Base-by-base conservation (phyloP, 208 protist genomes). In the Strigomonas culicis region DNA sequence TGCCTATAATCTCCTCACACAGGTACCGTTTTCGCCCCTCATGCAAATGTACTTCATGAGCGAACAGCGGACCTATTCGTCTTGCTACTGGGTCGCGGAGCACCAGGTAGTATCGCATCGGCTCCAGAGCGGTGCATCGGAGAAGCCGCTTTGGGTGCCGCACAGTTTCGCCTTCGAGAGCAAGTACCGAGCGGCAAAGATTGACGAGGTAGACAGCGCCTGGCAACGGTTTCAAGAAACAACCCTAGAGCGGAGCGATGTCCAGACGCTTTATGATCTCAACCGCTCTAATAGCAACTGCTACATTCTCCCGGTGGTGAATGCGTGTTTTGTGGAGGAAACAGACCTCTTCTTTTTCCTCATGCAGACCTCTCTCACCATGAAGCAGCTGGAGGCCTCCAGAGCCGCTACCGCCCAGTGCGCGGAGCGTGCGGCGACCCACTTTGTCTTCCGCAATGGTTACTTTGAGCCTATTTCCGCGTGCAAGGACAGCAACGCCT, bases 301-400 rank as follows among this genome's bases (percentile, higher is more conserved):
- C 39, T 44, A 4, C 39, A 44, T 44, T 44, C 8, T 44, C 3
- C 43, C 61, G 25, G 2, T 85, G 28, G 57, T 84, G 52, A 88
- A 91, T 58, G 72, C 76, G 1, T 64, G 61, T 15, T 86, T 88
- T 64, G 30, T 91, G 21, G 79, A 91, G 31, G 80, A 91, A 53
- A 82, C 81, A 1, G 79, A 80, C 59, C 71, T 92, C 0, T 87
- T 88, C 66, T 53, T 85, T n/a, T 79, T 88, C 17, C 72, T 91
- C 19, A 59, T 77, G 47, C 30, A 50, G 65, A 11, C 74, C 74
- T 17, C 60, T 68, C 1, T 62, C 63, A 15, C 66, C 39, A 6
- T n/a, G 31, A 49, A 27, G 1, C 17, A 39, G 25, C 51, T 30
- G 2, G 44, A 39, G 43, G 17, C 13, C 0, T 36, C 43, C 27